A percentile compares a stretch with the other conserved stretches of the same genome.
These are phyloP conservation scores for Nectriaceae sp. DNA, from an alignment of 2,329 filamentous ascomycete genomes.

Conservation along the genomic window DNA sequence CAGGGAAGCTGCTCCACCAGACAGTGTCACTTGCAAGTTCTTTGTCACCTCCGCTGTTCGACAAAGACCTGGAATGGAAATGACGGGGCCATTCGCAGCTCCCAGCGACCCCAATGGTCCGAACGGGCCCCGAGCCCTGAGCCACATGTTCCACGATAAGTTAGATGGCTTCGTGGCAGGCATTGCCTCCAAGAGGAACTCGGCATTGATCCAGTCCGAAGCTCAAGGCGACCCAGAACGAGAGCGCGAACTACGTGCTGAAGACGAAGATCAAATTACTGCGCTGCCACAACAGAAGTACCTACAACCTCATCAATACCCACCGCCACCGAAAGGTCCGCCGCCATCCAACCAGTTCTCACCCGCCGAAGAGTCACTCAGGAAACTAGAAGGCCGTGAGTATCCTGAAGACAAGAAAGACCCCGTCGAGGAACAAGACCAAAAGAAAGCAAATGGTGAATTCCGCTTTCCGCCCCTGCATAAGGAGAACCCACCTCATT, in stretches of 20 bases:
- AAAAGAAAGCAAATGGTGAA: constrained; percentile 38
- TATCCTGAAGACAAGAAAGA: constrained; percentile 46
- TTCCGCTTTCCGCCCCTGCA: constrained; percentile 62
- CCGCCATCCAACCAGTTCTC: constrained; percentile 30
- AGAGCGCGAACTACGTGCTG: constrained; percentile 75
- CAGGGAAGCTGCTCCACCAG: constrained; percentile 82
- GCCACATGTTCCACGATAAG: constrained; percentile 78
- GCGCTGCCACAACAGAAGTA: constrained; percentile 73
- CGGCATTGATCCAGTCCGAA: constrained; percentile 78
- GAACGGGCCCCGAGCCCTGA: constrained; percentile 58
- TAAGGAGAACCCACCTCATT: constrained; percentile 55
- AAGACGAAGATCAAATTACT: constrained; percentile 83
- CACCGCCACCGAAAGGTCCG: constrained; percentile 31
- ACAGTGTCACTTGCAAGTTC: constrained; percentile 90
- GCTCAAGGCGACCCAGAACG: constrained; percentile 77
- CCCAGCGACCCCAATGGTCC: constrained; percentile 21
- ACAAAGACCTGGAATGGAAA: constrained; percentile 35
- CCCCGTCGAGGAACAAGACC: constrained; percentile 23
- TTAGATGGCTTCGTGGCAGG: constrained; percentile 86
- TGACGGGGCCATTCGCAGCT: constrained; percentile 46
- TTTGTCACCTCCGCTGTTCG: constrained; percentile 76
- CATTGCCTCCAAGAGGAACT: constrained; percentile 85
- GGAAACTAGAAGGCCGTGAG: constrained; percentile 50
- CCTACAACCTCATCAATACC: constrained; percentile 53
- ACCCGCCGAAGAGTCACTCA: constrained; percentile 47